These are phyloP conservation scores for Pseudocercospora fijiensis DNA, from an alignment of 2,329 filamentous ascomycete genomes.

Conservation along the genomic window DNA sequence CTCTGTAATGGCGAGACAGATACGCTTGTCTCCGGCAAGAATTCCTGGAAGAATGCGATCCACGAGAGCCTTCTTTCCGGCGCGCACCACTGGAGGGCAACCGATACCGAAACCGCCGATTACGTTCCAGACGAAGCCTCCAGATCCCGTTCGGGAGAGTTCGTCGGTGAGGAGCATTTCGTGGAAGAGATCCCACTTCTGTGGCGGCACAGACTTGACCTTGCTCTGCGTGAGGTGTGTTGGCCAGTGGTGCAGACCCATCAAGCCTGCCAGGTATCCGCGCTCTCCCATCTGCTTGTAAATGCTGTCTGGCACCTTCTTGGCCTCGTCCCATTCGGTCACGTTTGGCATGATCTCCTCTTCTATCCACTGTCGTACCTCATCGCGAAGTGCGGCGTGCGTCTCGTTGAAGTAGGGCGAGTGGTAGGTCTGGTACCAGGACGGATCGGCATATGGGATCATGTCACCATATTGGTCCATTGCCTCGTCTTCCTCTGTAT, in stretches of 20 bases:
- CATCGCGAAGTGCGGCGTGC: constrained; percentile 84
- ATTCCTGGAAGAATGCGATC: constrained; percentile 87
- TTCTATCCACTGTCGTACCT: constrained; percentile 91
- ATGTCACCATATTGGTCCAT: constrained; percentile 82
- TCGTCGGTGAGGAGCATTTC: constrained; percentile 95
- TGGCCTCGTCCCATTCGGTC: constrained; percentile 95
- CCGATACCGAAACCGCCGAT: constrained; percentile 97
- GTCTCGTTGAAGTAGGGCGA: constrained; percentile 96
- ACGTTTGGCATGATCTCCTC: constrained; percentile 86
- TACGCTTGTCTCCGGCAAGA: constrained; percentile 88
- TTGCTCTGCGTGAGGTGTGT: constrained; percentile 68
- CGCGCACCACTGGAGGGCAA: constrained; percentile 86
- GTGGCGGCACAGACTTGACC: constrained; percentile 74
- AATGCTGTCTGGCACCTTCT: constrained; percentile 80
- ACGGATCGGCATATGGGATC: constrained; percentile 87
- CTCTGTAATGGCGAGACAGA: constrained; percentile 96
- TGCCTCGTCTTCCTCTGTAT: constrained; percentile 61
- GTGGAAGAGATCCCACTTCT: constrained; percentile 98
- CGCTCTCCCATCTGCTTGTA: constrained; percentile 95
- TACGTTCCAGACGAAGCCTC: constrained; percentile 95
- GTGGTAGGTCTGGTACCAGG: constrained; percentile 72
- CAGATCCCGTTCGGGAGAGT: constrained; percentile 81
- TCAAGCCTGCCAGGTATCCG: constrained; percentile 87
- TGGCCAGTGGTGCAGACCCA: constrained; percentile 76
- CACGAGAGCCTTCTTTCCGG: constrained; percentile 79